Evolutionary conservation across 2,329 filamentous ascomycete genomes (phyloP), one percentile per base, ranked within the genome.

Genomic region (Exophiala aquamarina): DNA sequence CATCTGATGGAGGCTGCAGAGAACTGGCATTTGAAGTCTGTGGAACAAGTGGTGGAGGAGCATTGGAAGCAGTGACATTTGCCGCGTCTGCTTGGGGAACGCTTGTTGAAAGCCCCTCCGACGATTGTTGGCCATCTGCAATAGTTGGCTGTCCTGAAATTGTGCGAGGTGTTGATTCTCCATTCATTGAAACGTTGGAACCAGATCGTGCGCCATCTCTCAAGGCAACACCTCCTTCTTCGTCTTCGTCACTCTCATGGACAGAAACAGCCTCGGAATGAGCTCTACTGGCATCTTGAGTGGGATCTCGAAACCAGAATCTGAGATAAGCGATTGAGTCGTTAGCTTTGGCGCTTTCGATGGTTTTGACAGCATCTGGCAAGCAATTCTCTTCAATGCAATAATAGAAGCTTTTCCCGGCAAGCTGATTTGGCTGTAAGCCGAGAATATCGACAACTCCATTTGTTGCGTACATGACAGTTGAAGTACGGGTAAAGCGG

Each of bases 321-420:
- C 89, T 85, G 49, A 95, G 74, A 60, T 95, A 94, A 2, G 89
- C 89, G 60, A 94, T 93, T 2, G 89, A 94, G 64, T 95, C 88
- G 59, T 95, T 94, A 20, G 86, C 85, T 64, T 95, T 95, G 17
- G 89, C 89, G 56, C 86, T 86, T 66, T 94, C 89, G 23, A 95
- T 69, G 59, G 86, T 91, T 52, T 82, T 79, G 26, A 92, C 81
- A 3, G 88, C 88, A 58, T 93, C 87, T 7, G 79, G 72, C 20
- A 93, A 72, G 57, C 87, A 93, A 51, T 83, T 85, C 57, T 87
- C 82, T 47, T 87, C 81, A 41, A 95, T 93, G 62, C 87, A 92
- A 59, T 89, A 87, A 65, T 94, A 95, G 65, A 95, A 94, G 63
- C 87, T 91, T 58, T 84, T 84, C 33, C 87, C 83, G 54, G 82